Evolutionary conservation across 1,284 basidiomycete species (phyloP).

Genomic region (Rhodotorula sp.): DNA sequence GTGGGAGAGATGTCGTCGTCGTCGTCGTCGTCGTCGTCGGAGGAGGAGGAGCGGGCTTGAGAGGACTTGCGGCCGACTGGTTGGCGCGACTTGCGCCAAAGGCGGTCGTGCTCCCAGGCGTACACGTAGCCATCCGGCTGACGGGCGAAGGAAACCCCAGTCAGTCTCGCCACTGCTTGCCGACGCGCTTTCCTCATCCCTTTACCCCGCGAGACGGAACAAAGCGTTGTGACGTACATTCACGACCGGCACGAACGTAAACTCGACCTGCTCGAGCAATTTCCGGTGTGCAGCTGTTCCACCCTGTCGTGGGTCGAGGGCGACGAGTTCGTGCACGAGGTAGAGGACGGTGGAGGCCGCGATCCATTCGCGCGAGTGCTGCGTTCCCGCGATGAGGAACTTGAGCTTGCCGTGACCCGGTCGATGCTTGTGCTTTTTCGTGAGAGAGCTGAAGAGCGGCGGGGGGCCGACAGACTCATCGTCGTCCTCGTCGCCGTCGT

Average conservation of each 20-base stretch:
- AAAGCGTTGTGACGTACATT: slow-evolving; percentile 52
- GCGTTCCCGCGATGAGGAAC: slow-evolving; percentile 70
- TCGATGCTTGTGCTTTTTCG: slow-evolving; percentile 22
- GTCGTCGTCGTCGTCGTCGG: too few relatives aligned
- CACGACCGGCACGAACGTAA: slow-evolving; percentile 72
- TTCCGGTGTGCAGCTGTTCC: slow-evolving; percentile 11
- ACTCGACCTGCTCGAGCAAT: slow-evolving; percentile 63
- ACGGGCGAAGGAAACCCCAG: background rate
- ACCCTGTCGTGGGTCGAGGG: background rate
- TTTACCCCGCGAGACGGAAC: background rate
- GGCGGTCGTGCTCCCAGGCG: slow-evolving; percentile 61
- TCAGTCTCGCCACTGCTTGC: background rate
- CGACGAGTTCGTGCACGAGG: slow-evolving; percentile 65
- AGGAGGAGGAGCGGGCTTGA: background rate
- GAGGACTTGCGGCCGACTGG: slow-evolving; percentile 45
- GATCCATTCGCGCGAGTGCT: slow-evolving; percentile 84
- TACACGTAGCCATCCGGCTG: slow-evolving; percentile 74
- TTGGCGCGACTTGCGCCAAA: slow-evolving; percentile 83
- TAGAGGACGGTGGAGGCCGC: slow-evolving; percentile 71
- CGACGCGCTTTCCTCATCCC: too few relatives aligned
- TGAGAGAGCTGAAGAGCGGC: background rate
- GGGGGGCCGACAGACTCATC: background rate
- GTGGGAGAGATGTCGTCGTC: background rate
- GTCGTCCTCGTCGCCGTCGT: background rate
- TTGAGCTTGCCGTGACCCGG: slow-evolving; percentile 44